These are phyloP conservation scores for Phaeotremella fagi DNA, from an alignment of 768 basidiomycete species.

Conservation along the genomic window DNA sequence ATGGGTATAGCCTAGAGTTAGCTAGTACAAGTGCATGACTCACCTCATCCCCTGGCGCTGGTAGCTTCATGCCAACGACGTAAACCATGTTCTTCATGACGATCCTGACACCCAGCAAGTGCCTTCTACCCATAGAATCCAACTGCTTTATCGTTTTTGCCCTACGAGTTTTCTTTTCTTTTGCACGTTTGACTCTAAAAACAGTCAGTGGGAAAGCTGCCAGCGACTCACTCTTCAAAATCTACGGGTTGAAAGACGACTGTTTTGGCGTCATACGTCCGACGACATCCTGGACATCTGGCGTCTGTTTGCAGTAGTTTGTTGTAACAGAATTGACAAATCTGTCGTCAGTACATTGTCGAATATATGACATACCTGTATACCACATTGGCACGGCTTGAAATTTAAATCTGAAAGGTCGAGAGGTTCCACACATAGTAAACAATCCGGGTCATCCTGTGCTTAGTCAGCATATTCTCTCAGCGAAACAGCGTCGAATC, in stretches of 20 bases:
- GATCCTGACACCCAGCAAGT: conserved; percentile 89
- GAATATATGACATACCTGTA: conserved; percentile 62
- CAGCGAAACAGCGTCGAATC: neutral
- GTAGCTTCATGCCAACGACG: conserved; percentile 88
- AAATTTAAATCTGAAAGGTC: conserved; percentile 98
- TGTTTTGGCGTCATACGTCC: conserved; percentile 84
- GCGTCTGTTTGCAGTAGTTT: conserved; percentile 95
- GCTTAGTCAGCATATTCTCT: neutral
- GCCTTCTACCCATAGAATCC: conserved; percentile 73
- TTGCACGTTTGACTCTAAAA: conserved; percentile 82
- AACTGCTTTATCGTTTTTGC: conserved; percentile 95
- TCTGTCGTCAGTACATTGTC: conserved; percentile 53
- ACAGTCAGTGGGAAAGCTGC: neutral
- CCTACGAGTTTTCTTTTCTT: conserved; percentile 88
- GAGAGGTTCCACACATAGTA: conserved; percentile 97
- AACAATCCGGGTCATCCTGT: conserved; percentile 96
- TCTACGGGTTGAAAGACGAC: conserved; percentile 94
- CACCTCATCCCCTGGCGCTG: conserved; percentile 95
- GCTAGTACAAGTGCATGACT: conserved; percentile 28
- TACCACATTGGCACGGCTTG: conserved; percentile 97
- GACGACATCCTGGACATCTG: conserved; percentile 91
- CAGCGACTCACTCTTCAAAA: conserved; percentile 77
- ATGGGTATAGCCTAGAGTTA: conserved; percentile 72
- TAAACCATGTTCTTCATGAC: conserved; percentile 94
- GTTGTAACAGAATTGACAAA: conserved; percentile 99